A percentile compares a stretch with the other conserved stretches of the same genome.
These are phyloP conservation scores for Gomphus sp. DNA, from an alignment of 1,284 basidiomycete species.

Conservation along the genomic window DNA sequence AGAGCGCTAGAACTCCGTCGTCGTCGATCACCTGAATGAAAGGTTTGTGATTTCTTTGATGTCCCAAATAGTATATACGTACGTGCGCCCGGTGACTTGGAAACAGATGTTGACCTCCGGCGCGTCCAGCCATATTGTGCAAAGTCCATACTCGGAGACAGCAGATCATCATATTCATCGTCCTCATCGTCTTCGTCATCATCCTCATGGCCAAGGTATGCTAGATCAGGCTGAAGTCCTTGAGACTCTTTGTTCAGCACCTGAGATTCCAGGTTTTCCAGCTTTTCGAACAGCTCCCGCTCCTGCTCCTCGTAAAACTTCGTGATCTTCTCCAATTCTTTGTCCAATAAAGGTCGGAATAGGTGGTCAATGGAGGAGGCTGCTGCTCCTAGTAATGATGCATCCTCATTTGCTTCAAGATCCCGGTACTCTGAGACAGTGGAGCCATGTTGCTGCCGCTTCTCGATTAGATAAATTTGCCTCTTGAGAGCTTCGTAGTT, in stretches of 20 bases:
- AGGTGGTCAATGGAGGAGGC: conserved; percentile 38
- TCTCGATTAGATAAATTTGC: conserved; percentile 77
- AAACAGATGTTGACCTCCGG: conserved; percentile 20
- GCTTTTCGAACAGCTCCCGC: conserved; percentile 57
- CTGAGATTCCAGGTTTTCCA: conserved; percentile 58
- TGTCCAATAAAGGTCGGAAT: conserved; percentile 73
- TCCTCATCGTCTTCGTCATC: conserved; percentile 62
- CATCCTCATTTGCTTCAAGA: conserved; percentile 54
- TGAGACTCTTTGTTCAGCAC: conserved; percentile 58
- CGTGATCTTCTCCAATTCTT: conserved; percentile 78
- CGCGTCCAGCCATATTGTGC: background rate
- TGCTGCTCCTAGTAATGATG: conserved; percentile 38
- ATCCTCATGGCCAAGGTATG: conserved; percentile 40
- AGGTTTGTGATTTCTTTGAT: background rate
- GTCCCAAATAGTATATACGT: background rate
- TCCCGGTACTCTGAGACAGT: conserved; percentile 37
- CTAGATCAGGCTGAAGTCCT: conserved; percentile 43
- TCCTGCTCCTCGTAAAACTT: conserved; percentile 77
- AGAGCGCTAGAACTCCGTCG: conserved; percentile 1
- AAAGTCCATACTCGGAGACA: conserved; percentile 18
- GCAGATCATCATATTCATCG: conserved; percentile 45
- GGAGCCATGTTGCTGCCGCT: conserved; percentile 40
- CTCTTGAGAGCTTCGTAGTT: conserved; percentile 74
- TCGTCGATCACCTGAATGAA: background rate
- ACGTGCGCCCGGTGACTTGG: background rate